Conservation (phyloP, 2,329 filamentous ascomycete genomes). For the Ceratocystis variospora region DNA sequence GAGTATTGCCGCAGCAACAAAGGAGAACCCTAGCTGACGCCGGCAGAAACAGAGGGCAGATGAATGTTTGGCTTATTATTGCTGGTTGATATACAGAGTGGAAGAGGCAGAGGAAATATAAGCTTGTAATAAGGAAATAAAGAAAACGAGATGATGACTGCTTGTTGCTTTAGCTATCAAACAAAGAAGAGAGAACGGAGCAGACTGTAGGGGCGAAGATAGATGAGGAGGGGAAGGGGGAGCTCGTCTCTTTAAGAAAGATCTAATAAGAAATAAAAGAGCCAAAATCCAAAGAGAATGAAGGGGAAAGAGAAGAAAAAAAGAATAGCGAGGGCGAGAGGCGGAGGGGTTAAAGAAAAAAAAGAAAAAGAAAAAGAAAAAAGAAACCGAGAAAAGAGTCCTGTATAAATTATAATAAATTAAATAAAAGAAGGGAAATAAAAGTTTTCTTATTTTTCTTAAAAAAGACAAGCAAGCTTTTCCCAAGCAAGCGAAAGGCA, state of each 20-base stretch:
- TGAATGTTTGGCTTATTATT: neutral
- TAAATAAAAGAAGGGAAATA: neutral
- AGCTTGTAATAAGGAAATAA: constrained; percentile 6
- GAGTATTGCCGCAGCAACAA: neutral
- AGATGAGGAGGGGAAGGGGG: neutral
- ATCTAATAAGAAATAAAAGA: constrained; percentile 5
- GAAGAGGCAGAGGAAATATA: neutral
- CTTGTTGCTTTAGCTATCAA: neutral
- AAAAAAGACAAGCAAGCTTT: neutral
- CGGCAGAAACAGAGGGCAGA: neutral
- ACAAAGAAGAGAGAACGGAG: too few species aligned
- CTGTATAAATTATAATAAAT: neutral
- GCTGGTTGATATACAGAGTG: neutral
- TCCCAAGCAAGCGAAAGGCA: neutral
- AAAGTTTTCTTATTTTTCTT: too few species aligned
- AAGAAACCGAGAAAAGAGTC: neutral
- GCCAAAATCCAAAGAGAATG: neutral
- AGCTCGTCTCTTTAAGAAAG: neutral
- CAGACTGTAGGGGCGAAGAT: too few species aligned
- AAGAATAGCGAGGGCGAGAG: neutral
- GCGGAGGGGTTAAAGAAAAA: neutral
- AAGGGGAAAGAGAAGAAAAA: neutral
- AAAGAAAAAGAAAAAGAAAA: neutral
- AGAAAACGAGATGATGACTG: neutral
- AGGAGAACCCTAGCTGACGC: neutral